Evolutionary conservation across 1,284 basidiomycete genomes (phyloP).

Genomic region (Marasmius tenuissimus): DNA sequence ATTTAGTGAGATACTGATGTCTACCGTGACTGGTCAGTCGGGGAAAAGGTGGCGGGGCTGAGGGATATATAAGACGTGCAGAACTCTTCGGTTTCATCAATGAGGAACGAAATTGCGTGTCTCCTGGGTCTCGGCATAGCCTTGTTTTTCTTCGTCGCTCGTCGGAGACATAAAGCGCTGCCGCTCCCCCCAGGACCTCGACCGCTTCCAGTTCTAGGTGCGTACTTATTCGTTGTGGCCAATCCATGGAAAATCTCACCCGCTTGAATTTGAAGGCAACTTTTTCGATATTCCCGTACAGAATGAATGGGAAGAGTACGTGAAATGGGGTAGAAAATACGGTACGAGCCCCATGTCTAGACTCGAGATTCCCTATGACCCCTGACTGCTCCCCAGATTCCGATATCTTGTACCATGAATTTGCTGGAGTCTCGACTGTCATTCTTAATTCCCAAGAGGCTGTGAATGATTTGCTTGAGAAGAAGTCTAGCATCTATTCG

Average conservation of each 20-base stretch:
- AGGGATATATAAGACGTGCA: too few species aligned
- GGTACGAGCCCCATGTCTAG: background rate
- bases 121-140: too few species aligned
- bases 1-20: too few species aligned
- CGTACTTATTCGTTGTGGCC: background rate
- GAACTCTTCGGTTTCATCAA: too few species aligned
- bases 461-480: slow-evolving; percentile 10
- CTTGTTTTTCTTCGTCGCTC: too few species aligned
- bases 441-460: slow-evolving; percentile 11
- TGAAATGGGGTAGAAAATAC: background rate
- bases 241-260: background rate
- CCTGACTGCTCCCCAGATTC: background rate
- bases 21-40: too few species aligned
- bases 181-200: background rate
- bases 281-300: background rate
- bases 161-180: too few species aligned
- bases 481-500: slow-evolving; percentile 8
- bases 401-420: background rate
- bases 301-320: background rate
- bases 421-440: slow-evolving; percentile 4
- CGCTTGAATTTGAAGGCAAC: background rate
- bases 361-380: background rate
- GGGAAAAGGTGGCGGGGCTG: too few species aligned
- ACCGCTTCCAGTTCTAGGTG: background rate
- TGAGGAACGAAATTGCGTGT: too few species aligned